Percentiles rank a stretch among this genome's conserved stretches.
Evolutionary conservation across 1,139 yeast species (phyloP).

Genomic region (Saccharomyces hybrid): DNA sequence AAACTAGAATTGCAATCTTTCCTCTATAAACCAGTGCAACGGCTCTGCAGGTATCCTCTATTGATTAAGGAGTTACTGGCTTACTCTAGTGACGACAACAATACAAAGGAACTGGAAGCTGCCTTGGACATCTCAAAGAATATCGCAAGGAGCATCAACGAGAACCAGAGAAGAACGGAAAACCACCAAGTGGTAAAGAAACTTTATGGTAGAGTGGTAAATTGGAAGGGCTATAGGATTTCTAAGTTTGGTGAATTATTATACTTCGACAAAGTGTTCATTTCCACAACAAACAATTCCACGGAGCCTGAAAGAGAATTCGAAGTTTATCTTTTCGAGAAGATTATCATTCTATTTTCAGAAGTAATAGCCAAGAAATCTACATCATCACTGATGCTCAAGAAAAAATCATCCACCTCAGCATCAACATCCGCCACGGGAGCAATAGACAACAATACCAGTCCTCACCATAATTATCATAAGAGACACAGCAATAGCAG

Average conservation of each 20-base stretch:
- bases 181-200: slow-evolving; percentile 66
- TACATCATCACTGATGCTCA: slow-evolving; percentile 25
- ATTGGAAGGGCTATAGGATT: slow-evolving; percentile 91
- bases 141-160: slow-evolving; percentile 84
- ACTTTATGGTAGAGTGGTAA: slow-evolving; percentile 63
- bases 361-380: slow-evolving; percentile 38
- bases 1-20: slow-evolving; percentile 85
- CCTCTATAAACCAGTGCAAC: slow-evolving; percentile 87
- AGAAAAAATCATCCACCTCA: slow-evolving; percentile 26
- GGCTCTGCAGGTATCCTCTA: slow-evolving; percentile 88
- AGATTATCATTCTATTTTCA: slow-evolving; percentile 72
- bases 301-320: slow-evolving; percentile 78
- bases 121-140: slow-evolving; percentile 64
- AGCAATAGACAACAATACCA: neutral
- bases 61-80: slow-evolving; percentile 70
- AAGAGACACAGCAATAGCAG: slow-evolving; percentile 1
- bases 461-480: neutral
- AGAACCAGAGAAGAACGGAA: slow-evolving; percentile 88
- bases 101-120: slow-evolving; percentile 57
- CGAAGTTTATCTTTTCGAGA: slow-evolving; percentile 81
- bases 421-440: slow-evolving; percentile 9
- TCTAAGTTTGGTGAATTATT: slow-evolving; percentile 79
- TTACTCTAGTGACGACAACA: slow-evolving; percentile 45
- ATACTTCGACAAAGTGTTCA: slow-evolving; percentile 70
- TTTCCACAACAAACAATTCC: slow-evolving; percentile 36